Evolutionary conservation across 1,284 basidiomycete species (phyloP).

Genomic region (Rhodotorula sp.): DNA sequence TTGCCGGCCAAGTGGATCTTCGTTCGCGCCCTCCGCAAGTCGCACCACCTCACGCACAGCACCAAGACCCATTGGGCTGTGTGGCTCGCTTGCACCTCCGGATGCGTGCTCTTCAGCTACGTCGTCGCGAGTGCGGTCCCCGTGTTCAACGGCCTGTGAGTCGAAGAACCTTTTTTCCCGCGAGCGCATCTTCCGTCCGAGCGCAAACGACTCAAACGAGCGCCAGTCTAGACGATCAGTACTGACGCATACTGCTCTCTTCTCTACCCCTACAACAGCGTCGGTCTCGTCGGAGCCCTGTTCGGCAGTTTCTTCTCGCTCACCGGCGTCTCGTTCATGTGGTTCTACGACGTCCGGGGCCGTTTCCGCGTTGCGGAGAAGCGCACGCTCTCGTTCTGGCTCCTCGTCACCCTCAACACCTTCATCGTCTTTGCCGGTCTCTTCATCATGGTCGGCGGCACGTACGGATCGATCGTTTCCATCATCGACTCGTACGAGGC

Average conservation of each 20-base stretch:
- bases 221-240: not conserved
- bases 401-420: constrained; percentile 14
- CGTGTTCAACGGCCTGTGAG: constrained; percentile 14
- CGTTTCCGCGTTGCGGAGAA: not conserved
- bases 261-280: not conserved
- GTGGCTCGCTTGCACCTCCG: constrained; percentile 58
- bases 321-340: constrained; percentile 22
- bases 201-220: too few relatives aligned
- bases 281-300: constrained; percentile 14
- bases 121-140: constrained; percentile 55
- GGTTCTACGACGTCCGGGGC: constrained; percentile 28
- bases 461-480: constrained; percentile 14
- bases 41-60: constrained; percentile 62
- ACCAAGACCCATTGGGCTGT: constrained; percentile 61
- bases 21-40: constrained; percentile 60
- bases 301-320: constrained; percentile 27
- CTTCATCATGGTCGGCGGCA: constrained; percentile 34
- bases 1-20: constrained; percentile 59
- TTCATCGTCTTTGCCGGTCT: constrained; percentile 23
- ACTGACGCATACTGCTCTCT: constrained; percentile 16
- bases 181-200: not conserved
- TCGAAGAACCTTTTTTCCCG: not conserved
- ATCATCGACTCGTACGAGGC: constrained; percentile 17
- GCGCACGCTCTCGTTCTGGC: constrained; percentile 1
- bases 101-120: constrained; percentile 52